Conservation (phyloP, 2,329 filamentous ascomycete genomes). For the Dactylellina haptotyla region DNA sequence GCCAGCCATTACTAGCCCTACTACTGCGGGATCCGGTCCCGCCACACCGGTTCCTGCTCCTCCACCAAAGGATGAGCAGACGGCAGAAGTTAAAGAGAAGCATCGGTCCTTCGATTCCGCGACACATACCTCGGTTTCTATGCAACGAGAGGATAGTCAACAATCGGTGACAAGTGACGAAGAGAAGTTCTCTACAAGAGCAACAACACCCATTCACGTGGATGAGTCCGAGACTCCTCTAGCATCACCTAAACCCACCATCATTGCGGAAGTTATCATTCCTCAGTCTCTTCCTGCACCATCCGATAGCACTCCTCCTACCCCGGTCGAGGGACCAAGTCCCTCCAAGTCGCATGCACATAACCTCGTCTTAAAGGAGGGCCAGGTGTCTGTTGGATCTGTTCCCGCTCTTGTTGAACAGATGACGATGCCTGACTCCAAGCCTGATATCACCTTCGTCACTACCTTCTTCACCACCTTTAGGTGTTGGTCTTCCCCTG, state of each 20-base stretch:
- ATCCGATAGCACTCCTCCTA: slow-evolving; percentile 29
- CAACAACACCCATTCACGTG: slow-evolving; percentile 55
- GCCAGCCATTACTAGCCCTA: slow-evolving; percentile 25
- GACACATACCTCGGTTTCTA: slow-evolving; percentile 26
- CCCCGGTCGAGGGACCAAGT: slow-evolving; percentile 27
- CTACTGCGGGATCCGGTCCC: slow-evolving; percentile 8
- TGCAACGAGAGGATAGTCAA: slow-evolving; percentile 52
- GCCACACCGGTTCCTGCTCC: slow-evolving; percentile 22
- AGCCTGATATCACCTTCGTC: slow-evolving; percentile 89
- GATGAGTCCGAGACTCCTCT: slow-evolving; percentile 39
- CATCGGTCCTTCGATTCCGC: slow-evolving; percentile 37
- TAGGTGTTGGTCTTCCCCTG: slow-evolving; percentile 85
- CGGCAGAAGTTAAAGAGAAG: slow-evolving; percentile 25
- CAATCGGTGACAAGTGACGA: slow-evolving; percentile 45
- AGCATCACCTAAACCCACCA: slow-evolving; percentile 29
- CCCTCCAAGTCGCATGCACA: slow-evolving; percentile 91
- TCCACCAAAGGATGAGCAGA: slow-evolving; percentile 30
- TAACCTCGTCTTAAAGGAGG: slow-evolving; percentile 93
- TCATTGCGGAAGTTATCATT: slow-evolving; percentile 19
- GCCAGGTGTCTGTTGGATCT: slow-evolving; percentile 91
- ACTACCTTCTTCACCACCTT: slow-evolving; percentile 97
- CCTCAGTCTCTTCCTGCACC: slow-evolving; percentile 8
- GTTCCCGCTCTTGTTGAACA: slow-evolving; percentile 91
- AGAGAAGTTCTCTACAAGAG: slow-evolving; percentile 54
- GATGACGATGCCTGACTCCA: slow-evolving; percentile 89